Evolutionary conservation across 345 rosid genomes (phyloP).

Genomic region (Pelargonium nanum): DNA sequence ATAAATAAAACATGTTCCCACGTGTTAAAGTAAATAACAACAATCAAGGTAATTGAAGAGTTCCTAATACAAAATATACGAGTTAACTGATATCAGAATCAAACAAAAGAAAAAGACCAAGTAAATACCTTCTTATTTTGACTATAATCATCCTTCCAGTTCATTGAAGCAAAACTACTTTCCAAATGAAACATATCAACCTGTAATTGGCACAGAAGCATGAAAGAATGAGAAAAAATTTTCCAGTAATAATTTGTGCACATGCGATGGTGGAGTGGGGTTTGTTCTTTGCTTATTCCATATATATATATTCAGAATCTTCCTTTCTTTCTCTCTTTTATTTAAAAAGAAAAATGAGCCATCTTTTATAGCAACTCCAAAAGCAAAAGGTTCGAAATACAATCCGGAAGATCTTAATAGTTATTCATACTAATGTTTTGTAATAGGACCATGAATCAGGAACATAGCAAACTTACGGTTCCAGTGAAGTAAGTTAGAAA

Average conservation of each 20-base stretch:
- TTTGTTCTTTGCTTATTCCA: not conserved
- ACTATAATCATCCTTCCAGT: slow-evolving; percentile 73
- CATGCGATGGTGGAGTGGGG: not conserved
- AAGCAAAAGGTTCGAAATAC: too few relatives aligned
- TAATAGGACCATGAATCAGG: not conserved
- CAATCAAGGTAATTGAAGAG: not conserved
- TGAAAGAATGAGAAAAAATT: slow-evolving; percentile 3
- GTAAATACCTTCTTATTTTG: slow-evolving; percentile 61
- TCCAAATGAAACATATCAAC: slow-evolving; percentile 80
- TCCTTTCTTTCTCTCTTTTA: too few relatives aligned
- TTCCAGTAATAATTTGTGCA: not conserved
- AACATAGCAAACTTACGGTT: slow-evolving; percentile 55
- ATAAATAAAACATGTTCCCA: too few relatives aligned
- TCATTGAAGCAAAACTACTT: slow-evolving; percentile 41
- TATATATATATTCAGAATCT: too few relatives aligned
- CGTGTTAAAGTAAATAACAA: too few relatives aligned
- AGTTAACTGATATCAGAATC: not conserved
- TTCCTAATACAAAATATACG: not conserved
- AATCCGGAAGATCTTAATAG: too few relatives aligned
- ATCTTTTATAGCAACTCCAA: too few relatives aligned
- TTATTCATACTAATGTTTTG: not conserved
- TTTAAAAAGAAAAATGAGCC: too few relatives aligned
- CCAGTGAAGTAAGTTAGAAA: slow-evolving; percentile 89
- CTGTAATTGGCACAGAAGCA: slow-evolving; percentile 28
- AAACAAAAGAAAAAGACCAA: not conserved